Conservation (phyloP, 1,284 basidiomycete genomes). For the Exsudoporus floridanus region DNA sequence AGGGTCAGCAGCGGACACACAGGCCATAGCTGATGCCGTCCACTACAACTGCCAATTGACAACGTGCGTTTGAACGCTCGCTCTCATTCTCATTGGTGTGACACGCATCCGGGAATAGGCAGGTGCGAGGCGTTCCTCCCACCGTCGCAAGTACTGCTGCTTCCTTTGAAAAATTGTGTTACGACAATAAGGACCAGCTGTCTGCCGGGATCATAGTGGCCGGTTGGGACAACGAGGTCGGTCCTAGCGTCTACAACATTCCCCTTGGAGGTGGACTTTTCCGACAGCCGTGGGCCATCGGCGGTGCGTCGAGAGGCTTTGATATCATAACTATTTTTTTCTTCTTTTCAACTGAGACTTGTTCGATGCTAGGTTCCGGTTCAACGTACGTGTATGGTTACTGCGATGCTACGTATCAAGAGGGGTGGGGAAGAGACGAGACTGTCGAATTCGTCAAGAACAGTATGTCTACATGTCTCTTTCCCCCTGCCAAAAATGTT, state of each 20-base stretch:
- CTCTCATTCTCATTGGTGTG: neutral
- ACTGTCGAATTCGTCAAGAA: conserved; percentile 96
- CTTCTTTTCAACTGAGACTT: neutral
- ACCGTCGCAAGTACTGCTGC: conserved; percentile 82
- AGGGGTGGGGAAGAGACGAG: conserved; percentile 90
- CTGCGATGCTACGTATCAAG: conserved; percentile 96
- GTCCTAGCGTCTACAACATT: conserved; percentile 97
- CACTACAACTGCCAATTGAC: conserved; percentile 86
- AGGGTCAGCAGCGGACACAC: conserved; percentile 97
- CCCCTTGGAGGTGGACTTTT: conserved; percentile 93
- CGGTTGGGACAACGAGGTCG: conserved; percentile 92
- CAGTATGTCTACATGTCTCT: conserved; percentile 56
- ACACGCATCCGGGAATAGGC: conserved; percentile 45
- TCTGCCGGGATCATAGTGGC: conserved; percentile 97
- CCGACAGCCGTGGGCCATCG: conserved; percentile 96
- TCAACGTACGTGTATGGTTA: conserved; percentile 99
- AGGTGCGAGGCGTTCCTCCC: conserved; percentile 66
- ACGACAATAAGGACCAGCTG: conserved; percentile 89
- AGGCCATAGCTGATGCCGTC: conserved; percentile 93
- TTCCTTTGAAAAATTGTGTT: conserved; percentile 88
- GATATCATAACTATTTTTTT: neutral
- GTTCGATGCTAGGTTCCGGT: conserved; percentile 69
- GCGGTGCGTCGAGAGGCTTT: conserved; percentile 53
- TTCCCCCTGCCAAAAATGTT: neutral
- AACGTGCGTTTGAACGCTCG: conserved; percentile 45